Base-by-base conservation (phyloP, 257 asterid species). In the Phtheirospermum japonicum region DNA sequence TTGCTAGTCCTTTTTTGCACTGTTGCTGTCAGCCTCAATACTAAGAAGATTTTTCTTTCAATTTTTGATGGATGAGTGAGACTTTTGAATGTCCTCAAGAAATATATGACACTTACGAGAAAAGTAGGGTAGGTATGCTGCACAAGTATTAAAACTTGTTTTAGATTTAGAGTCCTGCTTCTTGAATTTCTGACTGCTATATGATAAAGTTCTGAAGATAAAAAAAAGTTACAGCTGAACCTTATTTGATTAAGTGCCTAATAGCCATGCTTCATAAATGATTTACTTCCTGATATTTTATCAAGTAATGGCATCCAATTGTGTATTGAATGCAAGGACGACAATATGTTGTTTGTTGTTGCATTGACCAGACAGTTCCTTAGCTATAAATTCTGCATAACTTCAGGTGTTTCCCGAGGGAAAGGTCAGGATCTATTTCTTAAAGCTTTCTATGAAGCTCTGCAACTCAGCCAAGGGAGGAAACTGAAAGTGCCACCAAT, bases 381-480 rank as follows among this genome's bases (percentile, higher is more conserved):
- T 48, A 77, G 36, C 76, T 48, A 48, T 53, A 61, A 36, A 37
- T 46, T 58, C 36, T 54, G 49, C 66, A 64, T 57, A 55, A 56
- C 50, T 80, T 72, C 76, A 92, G 99, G 99, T 75, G 99, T 92
- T 73, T 89, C 99, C 55, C 90, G 99, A 54, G 99, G 97, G 60
- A 92, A 92, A 77, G 97, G 97, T 58, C 99, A 92, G 72, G 99
- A 92, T 80, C 79, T 92, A 36, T 89, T 89, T 77, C 90, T 92
- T 31, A 86, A 83, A 71, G 78, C 94, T 18, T 89, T 89, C 77
- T 71, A 80, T 64, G 91, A 89, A 67, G 86, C 93, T 66, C 67
- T 89, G 72, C 95, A 83, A 65, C 65, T 86, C 65, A 82, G 79
- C 69, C 75, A 80, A 70, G 83, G 75, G 72, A 76, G 80, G 75